Base-by-base conservation (phyloP, 768 basidiomycete species). In the Russula sp. region DNA sequence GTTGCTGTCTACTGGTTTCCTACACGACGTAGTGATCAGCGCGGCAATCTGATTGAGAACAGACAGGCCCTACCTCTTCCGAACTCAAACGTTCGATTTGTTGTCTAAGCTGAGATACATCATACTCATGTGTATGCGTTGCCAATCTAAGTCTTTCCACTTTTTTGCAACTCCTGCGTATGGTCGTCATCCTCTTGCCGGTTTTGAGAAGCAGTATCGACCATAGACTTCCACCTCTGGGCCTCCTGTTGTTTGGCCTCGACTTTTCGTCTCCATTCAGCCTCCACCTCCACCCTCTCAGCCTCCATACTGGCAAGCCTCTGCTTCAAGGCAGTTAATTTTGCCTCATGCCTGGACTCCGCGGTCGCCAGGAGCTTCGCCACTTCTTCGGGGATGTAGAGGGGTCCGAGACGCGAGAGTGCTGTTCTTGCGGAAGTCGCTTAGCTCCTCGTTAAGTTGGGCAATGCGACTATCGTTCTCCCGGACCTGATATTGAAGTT, bases 231-330 rank as follows among this genome's bases (percentile, higher is more conserved):
- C 65, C 94, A 71, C 56, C 85, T 83, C 62, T 97, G 93, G 22
- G 87, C 76, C 72, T 96, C 94, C 67, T 81, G 81, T 26, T 82
- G 79, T 72, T 92, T 90, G 70, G 92, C 89, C 28, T 81, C 81
- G 36, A 98, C 78, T 72, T 93, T 94, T 62, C 80, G 81, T 71
- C 89, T 90, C 92, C 94, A 96, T 66, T 92, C 89, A 28, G 89
- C 88, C 70, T 98, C 96, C 34, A 83, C 83, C 56, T 96, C 94
- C 59, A 82, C 87, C 44, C 94, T 82, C 73, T 98, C 97, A 69
- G 82, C 85, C 76, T 98, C 96, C 24, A 87, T 74, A 9, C 78
- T 76, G 5, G 77, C 71, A 28, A 97, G 74, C 59, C 84, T 83
- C 66, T 80, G 79, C 66, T 83, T 84, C 68, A 96, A 74, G 69